Evolutionary conservation across 345 rosid species (phyloP).

Genomic region (Eucalyptus coolabah): DNA sequence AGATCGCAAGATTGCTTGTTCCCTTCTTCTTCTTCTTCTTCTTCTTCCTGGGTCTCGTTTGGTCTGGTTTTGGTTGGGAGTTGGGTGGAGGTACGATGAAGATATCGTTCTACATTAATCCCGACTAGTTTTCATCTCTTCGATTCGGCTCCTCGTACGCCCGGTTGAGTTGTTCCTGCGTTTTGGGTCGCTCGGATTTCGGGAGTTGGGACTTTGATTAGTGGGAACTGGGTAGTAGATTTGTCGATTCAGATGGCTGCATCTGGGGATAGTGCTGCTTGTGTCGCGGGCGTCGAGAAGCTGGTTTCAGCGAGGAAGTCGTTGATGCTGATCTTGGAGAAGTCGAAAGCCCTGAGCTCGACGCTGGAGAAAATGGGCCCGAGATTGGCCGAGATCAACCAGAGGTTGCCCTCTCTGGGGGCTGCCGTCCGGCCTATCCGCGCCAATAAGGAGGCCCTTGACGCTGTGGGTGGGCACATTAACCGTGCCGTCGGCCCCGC

Average conservation of each 20-base stretch:
- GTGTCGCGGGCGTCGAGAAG: conserved; percentile 14
- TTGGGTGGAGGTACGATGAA: conserved; percentile 12
- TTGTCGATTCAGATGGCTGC: conserved; percentile 30
- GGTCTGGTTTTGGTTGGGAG: conserved; percentile 12
- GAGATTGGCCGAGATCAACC: conserved; percentile 69
- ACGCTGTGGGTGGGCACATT: conserved; percentile 81
- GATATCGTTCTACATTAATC: conserved; percentile 5
- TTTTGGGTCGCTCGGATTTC: background rate
- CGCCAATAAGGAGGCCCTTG: conserved; percentile 83
- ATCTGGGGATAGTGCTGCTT: background rate
- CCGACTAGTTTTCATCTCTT: conserved; percentile 7
- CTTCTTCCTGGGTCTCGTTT: background rate
- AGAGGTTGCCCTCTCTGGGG: conserved; percentile 60
- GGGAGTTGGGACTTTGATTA: background rate
- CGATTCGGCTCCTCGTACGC: background rate
- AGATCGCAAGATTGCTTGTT: background rate
- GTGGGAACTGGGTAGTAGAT: conserved; percentile 1
- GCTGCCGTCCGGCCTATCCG: conserved; percentile 90
- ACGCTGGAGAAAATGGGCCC: conserved; percentile 63
- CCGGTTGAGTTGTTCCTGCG: background rate
- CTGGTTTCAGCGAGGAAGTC: conserved; percentile 61
- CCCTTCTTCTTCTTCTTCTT: background rate
- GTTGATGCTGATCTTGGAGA: conserved; percentile 65
- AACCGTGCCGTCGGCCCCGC: conserved; percentile 99
- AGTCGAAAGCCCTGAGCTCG: conserved; percentile 51